Evolutionary conservation across 2,329 filamentous ascomycete genomes (phyloP), one percentile per base, ranked within the genome.

Genomic region (Neofusicoccum umdonicola): DNA sequence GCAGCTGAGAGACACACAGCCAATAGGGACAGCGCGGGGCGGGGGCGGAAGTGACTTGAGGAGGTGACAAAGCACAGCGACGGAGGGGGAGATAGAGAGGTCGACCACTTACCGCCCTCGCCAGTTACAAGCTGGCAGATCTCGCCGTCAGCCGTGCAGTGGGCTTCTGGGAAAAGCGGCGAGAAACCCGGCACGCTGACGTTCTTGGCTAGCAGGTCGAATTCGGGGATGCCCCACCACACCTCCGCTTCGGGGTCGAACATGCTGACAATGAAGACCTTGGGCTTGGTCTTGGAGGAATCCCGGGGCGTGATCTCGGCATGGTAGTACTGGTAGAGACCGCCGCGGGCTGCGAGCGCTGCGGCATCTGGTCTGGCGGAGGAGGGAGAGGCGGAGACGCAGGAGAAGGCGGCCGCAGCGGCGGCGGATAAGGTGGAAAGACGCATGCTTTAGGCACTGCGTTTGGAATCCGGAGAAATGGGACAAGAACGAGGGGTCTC

Each of bases 41-140:
- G 27, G 27, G 27, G 7, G 27, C 4, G 27, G 7, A 7, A 31
- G 7, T 31, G 27, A 31, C 27, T 31, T 31, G 27, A 31, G 2
- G 19, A 22, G 19, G 19, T 22, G 19, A 22, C 19, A 22, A 22
- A 22, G 27, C 27, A 31, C 27, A 31, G 7, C 4, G 27, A 31
- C 27, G 27, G 27, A 31, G 27, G 27, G 27, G 27, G 4, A 31
- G 27, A 35, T 17, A 35, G 22, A 11, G 15, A 57, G 17, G 17
- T 11, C 54, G 31, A 52, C 12, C 6, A 62, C 68, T 51, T 74
- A 89, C 37, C 47, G 58, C 67, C 50, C 74, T 89, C 77, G 64
- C 89, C 89, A 1, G 87, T 86, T 8, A 87, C 86, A 51, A 91
- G 70, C 71, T 92, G 89, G 76, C 90, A 93, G 54, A 93, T 78